Evolutionary conservation across 2,329 filamentous ascomycete genomes (phyloP), one percentile per base, ranked within the genome.

Genomic region (Sporothrix phasma): DNA sequence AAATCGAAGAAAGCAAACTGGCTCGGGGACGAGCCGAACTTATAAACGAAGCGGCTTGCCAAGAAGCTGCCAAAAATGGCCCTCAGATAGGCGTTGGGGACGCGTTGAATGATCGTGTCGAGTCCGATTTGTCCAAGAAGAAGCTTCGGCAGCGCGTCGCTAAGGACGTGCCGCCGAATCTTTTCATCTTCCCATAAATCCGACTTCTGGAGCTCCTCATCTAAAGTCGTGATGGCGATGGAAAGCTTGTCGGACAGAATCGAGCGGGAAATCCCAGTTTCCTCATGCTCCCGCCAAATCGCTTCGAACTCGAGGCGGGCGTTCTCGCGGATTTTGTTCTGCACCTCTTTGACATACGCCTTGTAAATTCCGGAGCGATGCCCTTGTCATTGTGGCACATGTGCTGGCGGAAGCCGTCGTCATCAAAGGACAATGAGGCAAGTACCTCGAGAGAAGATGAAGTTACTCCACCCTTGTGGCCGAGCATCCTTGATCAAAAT

Each of bases 1-100:
- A 97, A 99, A 74, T 96, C 91, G 77, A 96, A 99, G 82, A 99
- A 99, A 45, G 93, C 92, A 79, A 99, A 97, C 72, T 97, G 93
- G 79, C 88, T 94, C 5, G 94, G 92, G 69, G 85, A 88, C 74
- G 92, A 92, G 72, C 94, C 94, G 74, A 93, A 94, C 75, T 96
- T 86, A 76, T 99, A 99, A 46, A 99, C 91, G 74, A 99, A 99
- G 49, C 94, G 88, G 72, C 89, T 95, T 58, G 94, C 93, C 69
- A 99, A 81, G 77, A 93, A 97, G 74, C 90, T 95, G 70, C 94
- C 94, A 73, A 99, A 99, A 74, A 99, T 97, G 69, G 92, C 88
- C 69, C 92, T 86, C 67, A 99, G 84, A 74, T 99, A 99, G 70
- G 87, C 88, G 67, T 96, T 90, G 0, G 94, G 94, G 24, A 99